Percentiles rank a stretch among this genome's conserved stretches.
Conservation (phyloP, 805 yeast species). For the Sugiyamaella smithiae region DNA sequence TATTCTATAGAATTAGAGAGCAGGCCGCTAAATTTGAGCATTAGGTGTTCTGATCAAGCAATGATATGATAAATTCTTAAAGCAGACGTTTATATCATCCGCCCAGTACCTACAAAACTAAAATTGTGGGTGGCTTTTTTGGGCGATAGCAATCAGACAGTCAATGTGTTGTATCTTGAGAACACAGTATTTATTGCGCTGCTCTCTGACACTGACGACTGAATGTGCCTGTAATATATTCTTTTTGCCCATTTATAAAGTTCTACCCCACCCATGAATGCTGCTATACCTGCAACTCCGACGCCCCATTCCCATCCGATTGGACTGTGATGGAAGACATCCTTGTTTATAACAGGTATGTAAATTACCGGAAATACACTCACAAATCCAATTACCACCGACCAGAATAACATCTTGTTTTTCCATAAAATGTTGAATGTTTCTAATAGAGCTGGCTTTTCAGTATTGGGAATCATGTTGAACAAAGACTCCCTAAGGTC, state of each 20-base stretch:
- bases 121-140: too few relatives aligned
- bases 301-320: slow-evolving; percentile 82
- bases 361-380: slow-evolving; percentile 79
- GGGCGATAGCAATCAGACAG: too few relatives aligned
- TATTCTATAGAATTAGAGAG: slow-evolving; percentile 46
- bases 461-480: slow-evolving; percentile 11
- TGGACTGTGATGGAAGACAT: slow-evolving; percentile 69
- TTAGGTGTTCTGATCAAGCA: not conserved
- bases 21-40: slow-evolving; percentile 26
- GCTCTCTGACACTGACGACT: not conserved
- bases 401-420: slow-evolving; percentile 79
- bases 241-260: slow-evolving; percentile 67
- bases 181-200: not conserved
- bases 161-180: slow-evolving; percentile 10
- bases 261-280: slow-evolving; percentile 63
- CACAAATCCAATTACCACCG: slow-evolving; percentile 64
- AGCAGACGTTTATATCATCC: too few relatives aligned
- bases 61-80: too few relatives aligned
- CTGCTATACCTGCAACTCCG: slow-evolving; percentile 53
- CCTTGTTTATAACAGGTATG: slow-evolving; percentile 80
- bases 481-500: slow-evolving; percentile 70
- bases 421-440: slow-evolving; percentile 64
- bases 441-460: slow-evolving; percentile 24
- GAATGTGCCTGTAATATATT: slow-evolving; percentile 39
- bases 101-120: too few relatives aligned